Conservation (phyloP, 2,329 filamentous ascomycete species). For the Exophiala dermatitidis region DNA sequence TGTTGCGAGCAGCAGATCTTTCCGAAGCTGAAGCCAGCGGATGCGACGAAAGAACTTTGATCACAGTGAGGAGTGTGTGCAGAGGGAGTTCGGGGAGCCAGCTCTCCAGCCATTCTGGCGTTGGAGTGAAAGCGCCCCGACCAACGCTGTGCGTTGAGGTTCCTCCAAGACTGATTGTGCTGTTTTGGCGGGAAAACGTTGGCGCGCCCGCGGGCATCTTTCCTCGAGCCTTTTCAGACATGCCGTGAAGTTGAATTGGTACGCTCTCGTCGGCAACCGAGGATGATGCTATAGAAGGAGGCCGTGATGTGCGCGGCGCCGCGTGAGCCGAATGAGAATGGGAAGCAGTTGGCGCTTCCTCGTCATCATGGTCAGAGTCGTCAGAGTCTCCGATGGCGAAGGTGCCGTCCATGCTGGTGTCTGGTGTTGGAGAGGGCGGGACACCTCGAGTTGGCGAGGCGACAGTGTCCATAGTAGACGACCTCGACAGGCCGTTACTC, state of each 20-base stretch:
- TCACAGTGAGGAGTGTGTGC: slow-evolving; percentile 74
- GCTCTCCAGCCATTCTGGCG: slow-evolving; percentile 75
- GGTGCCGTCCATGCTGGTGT: slow-evolving; percentile 53
- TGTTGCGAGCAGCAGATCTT: slow-evolving; percentile 15
- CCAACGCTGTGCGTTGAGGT: slow-evolving; percentile 54
- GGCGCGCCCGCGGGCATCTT: slow-evolving; percentile 82
- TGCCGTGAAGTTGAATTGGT: slow-evolving; percentile 74
- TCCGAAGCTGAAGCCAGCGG: slow-evolving; percentile 35
- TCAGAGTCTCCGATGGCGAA: slow-evolving; percentile 84
- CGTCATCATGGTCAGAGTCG: slow-evolving; percentile 61
- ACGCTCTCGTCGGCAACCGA: slow-evolving; percentile 67
- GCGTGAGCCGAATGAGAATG: slow-evolving; percentile 42
- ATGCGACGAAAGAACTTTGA: slow-evolving; percentile 52
- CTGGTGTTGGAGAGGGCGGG: slow-evolving; percentile 8
- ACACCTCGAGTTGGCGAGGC: slow-evolving; percentile 8
- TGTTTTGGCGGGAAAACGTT: slow-evolving; percentile 86
- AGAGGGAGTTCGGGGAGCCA: slow-evolving; percentile 90
- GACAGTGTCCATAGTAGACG: slow-evolving; percentile 14
- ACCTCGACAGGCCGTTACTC: slow-evolving; percentile 11
- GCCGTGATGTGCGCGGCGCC: slow-evolving; percentile 47
- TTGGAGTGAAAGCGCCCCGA: slow-evolving; percentile 61
- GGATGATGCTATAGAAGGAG: slow-evolving; percentile 61
- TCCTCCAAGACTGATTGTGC: slow-evolving; percentile 69
- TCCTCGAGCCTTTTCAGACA: slow-evolving; percentile 94
- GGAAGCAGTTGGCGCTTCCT: slow-evolving; percentile 55